Conservation (phyloP, 306 rosid species). For the Cucumis melo region DNA sequence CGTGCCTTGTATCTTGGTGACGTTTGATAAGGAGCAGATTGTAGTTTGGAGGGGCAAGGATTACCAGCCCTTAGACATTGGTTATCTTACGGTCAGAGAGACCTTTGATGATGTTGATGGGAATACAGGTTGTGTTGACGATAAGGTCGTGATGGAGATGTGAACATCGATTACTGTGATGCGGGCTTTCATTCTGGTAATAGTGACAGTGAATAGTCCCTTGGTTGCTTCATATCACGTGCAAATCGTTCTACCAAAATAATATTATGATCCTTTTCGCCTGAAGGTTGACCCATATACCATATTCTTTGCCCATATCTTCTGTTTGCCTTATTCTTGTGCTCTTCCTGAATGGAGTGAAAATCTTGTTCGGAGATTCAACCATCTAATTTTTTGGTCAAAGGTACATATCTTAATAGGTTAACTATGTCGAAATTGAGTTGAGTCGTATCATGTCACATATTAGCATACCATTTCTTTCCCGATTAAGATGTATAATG, state of each 20-base stretch:
- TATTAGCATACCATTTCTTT: too few relatives aligned
- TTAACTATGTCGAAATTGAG: neutral
- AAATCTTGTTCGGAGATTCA: neutral
- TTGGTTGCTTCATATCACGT: neutral
- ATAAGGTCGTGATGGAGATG: neutral
- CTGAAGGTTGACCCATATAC: neutral
- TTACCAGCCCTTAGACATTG: slow-evolving; percentile 30
- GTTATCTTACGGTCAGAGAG: slow-evolving; percentile 35
- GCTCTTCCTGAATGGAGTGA: neutral
- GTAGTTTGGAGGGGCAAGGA: slow-evolving; percentile 76
- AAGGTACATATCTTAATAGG: neutral
- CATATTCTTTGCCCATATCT: neutral
- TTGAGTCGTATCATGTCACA: neutral
- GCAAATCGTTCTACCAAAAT: neutral
- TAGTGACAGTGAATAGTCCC: slow-evolving; percentile 5
- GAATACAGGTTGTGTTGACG: neutral
- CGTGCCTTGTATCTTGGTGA: slow-evolving; percentile 78
- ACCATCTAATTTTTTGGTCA: too few relatives aligned
- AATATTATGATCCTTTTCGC: neutral
- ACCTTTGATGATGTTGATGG: slow-evolving; percentile 25
- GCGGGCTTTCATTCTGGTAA: slow-evolving; percentile 9
- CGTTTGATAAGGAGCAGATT: slow-evolving; percentile 80
- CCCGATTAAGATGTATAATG: neutral
- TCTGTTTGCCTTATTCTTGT: neutral
- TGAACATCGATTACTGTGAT: neutral